Base-by-base conservation (phyloP, 108 stramenopile genomes). In the Skeletonema potamos region DNA sequence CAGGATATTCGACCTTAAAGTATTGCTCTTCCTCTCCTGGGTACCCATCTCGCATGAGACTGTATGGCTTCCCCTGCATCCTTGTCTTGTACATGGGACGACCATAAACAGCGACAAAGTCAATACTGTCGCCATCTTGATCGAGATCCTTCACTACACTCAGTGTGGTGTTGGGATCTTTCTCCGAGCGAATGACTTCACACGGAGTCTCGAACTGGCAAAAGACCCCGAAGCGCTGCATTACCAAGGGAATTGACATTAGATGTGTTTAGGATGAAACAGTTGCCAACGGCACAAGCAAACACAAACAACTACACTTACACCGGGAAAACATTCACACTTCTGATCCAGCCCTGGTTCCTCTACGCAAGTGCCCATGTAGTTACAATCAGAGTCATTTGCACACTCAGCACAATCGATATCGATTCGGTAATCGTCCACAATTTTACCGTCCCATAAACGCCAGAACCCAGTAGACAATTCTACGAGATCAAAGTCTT, bases 51-150 rank as follows among this genome's bases (percentile, higher is more conserved):
- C 79, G 36, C 33, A 80, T 46, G 6, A 80, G 27, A 27, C 72
- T 56, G 41, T 57, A 64, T 30, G 79, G 79, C 43, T 68, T 80
- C 1, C 67, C 72, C 11, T 20, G 22, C 62, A 80, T 68, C 32
- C 54, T 73, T 4, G 10, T 13, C 37, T 27, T 0, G 29, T 68
- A 80, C 30, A 73, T 46, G 0, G 79, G 79, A 4, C 72, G 24
- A 6, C 79, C 79, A 64, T 80, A 80, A 6, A 68, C 36, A 51
- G 62, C 63, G 6, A 80, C 62, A 24, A 73, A 80, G 20, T 60
- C 8, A 7, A 29, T 63, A 2, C 34, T 27, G 28, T 70, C 69
- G 12, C 41, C 39, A 55, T 70, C 69, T 15, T 80, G 63, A 2
- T 43, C 24, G 6, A 27, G 1, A 27, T 65, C 56, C 28, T 30